A percentile compares a stretch with the other conserved stretches of the same genome.
Evolutionary conservation across 2,329 filamentous ascomycete genomes (phyloP).

Genomic region (Talaromyces sp.): DNA sequence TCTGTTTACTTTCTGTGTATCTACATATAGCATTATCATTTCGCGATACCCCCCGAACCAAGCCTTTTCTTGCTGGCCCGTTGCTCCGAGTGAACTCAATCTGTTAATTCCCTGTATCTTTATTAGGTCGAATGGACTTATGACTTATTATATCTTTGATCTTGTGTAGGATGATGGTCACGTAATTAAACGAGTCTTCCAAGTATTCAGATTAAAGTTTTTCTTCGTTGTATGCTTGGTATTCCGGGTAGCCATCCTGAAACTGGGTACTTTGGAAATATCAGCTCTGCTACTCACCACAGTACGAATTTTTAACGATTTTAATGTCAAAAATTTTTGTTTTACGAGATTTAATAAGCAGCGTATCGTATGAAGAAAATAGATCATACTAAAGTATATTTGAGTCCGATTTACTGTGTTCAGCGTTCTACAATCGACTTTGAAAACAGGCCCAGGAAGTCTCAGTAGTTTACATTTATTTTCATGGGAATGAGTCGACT

Average conservation of each 20-base stretch:
- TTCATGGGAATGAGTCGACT: neutral
- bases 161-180: neutral
- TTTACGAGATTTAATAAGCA: neutral
- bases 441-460: neutral
- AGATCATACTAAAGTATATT: neutral
- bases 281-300: neutral
- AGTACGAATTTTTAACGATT: neutral
- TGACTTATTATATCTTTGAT: neutral
- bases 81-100: neutral
- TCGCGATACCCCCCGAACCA: conserved; percentile 1
- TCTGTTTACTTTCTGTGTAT: neutral
- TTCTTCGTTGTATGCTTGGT: neutral
- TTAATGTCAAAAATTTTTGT: neutral
- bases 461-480: neutral
- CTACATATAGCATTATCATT: conserved; percentile 3
- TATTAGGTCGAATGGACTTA: neutral
- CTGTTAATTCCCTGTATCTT: neutral
- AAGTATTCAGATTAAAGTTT: neutral
- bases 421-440: neutral
- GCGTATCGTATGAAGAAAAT: neutral
- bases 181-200: conserved; percentile 14
- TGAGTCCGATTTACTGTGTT: neutral
- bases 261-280: neutral
- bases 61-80: conserved; percentile 2
- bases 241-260: neutral